A percentile compares a stretch with the other conserved stretches of the same genome.
Conservation (phyloP, 768 basidiomycete genomes). For the Naganishia vaughanmartiniae region DNA sequence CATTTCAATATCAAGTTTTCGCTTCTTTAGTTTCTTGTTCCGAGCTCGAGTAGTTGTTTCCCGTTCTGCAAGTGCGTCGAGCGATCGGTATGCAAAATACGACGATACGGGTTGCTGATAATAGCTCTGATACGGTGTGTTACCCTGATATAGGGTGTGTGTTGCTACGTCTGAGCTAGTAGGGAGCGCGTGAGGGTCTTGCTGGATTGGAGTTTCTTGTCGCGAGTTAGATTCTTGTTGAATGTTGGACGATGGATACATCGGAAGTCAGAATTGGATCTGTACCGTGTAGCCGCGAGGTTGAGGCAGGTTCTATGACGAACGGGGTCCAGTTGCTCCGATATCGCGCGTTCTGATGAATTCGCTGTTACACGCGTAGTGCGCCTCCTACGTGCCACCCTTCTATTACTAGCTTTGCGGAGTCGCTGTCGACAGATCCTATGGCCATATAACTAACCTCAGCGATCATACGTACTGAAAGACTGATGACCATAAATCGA, state of each 20-base stretch:
- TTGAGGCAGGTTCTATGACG: slow-evolving; percentile 25
- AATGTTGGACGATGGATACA: slow-evolving; percentile 8
- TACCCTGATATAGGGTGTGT: slow-evolving; percentile 6
- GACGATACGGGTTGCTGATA: slow-evolving; percentile 13
- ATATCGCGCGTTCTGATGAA: background rate
- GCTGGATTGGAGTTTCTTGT: background rate
- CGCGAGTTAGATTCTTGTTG: slow-evolving; percentile 8
- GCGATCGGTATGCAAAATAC: slow-evolving; percentile 13
- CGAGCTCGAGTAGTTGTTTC: background rate
- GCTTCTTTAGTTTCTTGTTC: background rate
- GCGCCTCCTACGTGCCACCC: background rate
- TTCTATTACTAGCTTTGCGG: background rate
- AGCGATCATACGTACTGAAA: background rate
- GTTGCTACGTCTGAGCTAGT: slow-evolving; percentile 5
- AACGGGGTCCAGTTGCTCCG: slow-evolving; percentile 9
- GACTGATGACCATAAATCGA: background rate
- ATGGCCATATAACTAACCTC: background rate
- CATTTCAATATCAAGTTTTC: slow-evolving; percentile 10
- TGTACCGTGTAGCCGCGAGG: background rate
- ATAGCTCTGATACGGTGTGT: slow-evolving; percentile 5
- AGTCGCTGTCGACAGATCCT: background rate
- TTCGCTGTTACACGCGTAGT: background rate
- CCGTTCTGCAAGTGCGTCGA: slow-evolving; percentile 21
- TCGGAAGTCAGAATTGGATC: slow-evolving; percentile 1
- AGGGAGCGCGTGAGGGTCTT: slow-evolving; percentile 1